Conservation (phyloP, 352 stramenopile genomes). For the Plasmopara halstedii region DNA sequence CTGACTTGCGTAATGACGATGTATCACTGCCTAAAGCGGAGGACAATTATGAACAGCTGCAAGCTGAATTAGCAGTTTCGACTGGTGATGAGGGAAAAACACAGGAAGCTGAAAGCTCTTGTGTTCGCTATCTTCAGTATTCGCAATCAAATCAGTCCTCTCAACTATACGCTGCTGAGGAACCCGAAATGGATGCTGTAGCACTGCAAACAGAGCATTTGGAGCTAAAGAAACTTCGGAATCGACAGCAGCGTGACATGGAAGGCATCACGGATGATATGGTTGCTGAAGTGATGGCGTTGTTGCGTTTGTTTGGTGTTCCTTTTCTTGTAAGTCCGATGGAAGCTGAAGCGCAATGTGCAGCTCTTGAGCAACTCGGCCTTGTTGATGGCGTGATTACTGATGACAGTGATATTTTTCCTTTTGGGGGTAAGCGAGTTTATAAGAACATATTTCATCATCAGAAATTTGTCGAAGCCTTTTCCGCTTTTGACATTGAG, state of each 20-base stretch:
- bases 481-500: conserved; percentile 89
- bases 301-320: conserved; percentile 97
- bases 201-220: conserved; percentile 47
- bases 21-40: not conserved
- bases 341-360: conserved; percentile 99
- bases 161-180: conserved; percentile 7
- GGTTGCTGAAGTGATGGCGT: conserved; percentile 93
- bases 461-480: conserved; percentile 98
- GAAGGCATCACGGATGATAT: conserved; percentile 96
- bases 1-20: not conserved
- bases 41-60: conserved; percentile 22
- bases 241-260: conserved; percentile 82
- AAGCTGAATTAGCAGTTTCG: conserved; percentile 27
- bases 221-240: conserved; percentile 73
- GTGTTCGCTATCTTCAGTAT: conserved; percentile 45
- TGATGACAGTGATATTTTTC: conserved; percentile 93
- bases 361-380: conserved; percentile 90
- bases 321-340: conserved; percentile 98
- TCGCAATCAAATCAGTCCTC: conserved; percentile 8
- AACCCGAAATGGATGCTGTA: conserved; percentile 22
- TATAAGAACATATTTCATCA: conserved; percentile 99
- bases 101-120: conserved; percentile 6
- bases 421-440: conserved; percentile 91
- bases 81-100: conserved; percentile 23
- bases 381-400: conserved; percentile 98